These are phyloP conservation scores for Apiotrichum sp. DNA, from an alignment of 1,284 basidiomycete species.

Conservation along the genomic window DNA sequence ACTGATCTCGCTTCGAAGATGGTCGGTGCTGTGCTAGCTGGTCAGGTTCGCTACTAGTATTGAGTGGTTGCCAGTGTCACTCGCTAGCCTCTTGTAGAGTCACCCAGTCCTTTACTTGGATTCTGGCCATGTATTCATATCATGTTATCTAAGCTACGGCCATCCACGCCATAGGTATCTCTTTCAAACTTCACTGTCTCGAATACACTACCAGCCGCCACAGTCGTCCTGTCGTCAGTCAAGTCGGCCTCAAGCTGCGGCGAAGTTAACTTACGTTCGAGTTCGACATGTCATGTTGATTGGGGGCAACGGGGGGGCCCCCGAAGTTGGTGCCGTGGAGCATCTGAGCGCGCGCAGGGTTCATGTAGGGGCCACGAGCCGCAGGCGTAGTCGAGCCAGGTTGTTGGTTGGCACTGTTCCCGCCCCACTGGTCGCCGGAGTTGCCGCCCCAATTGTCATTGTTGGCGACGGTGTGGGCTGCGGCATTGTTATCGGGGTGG, in stretches of 20 bases:
- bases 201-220: neutral
- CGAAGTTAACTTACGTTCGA: neutral
- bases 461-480: neutral
- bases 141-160: too few species aligned
- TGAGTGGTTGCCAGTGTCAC: too few species aligned
- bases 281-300: too few species aligned
- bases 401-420: neutral
- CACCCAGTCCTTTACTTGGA: too few species aligned
- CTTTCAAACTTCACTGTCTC: neutral
- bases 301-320: too few species aligned
- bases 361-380: neutral
- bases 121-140: too few species aligned
- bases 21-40: constrained; percentile 11
- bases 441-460: constrained; percentile 2
- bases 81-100: too few species aligned
- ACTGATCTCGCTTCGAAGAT: constrained; percentile 11
- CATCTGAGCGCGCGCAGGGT: constrained; percentile 7
- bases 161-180: too few species aligned
- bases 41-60: neutral
- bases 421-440: neutral
- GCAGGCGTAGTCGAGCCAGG: neutral
- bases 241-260: too few species aligned
- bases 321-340: neutral
- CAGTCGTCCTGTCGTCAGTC: neutral
- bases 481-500: too few species aligned